Base-by-base conservation (phyloP, 1,284 basidiomycete genomes). In the Trametes polyzona region DNA sequence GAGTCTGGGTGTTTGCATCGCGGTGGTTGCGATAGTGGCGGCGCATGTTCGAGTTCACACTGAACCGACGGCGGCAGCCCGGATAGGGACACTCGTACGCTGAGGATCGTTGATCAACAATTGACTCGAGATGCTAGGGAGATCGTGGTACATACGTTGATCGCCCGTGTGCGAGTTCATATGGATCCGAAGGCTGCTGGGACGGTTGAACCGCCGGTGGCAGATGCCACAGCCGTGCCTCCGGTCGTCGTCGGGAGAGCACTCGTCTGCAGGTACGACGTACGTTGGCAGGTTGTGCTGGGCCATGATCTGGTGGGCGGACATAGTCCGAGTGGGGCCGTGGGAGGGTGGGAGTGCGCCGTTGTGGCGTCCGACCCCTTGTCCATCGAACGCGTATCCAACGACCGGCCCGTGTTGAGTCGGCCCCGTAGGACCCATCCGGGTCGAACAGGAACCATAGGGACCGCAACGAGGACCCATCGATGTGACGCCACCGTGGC, bases 1-100 rank as follows among this genome's bases (percentile, higher is more conserved):
- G 51, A 47, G 41, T 17, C 33, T 39, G 19, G 41, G 35, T 8
- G 17, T 27, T 30, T n/a, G 23, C 21, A 6, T 63, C 58, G 24
- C 55, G 74, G 64, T 91, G 88, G 69, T 88, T 90, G 40, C 88
- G 76, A 65, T 85, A 84, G 67, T 92, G 89, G 8, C 89, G 77
- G 37, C 89, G 81, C 90, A 92, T 90, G 69, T 92, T 92, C 0
- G 87, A 90, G 66, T 90, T 89, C 54, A 91, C 90, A 61, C 89
- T 90, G 73, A 92, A 92, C 55, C 82, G 79, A 23, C 88, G 80
- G 27, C 85, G 86, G 66, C 89, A 92, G n/a, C 83, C 80, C 4
- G 85, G 87, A 74, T 78, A 86, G 0, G 87, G 87, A 62, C 90
- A 92, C 33, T 80, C 76, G 72, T 87, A 90, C 10, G 89, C 89